These are phyloP conservation scores for Backusella tuberculispora DNA, from an alignment of 192 early-diverging fungal species.

Conservation along the genomic window DNA sequence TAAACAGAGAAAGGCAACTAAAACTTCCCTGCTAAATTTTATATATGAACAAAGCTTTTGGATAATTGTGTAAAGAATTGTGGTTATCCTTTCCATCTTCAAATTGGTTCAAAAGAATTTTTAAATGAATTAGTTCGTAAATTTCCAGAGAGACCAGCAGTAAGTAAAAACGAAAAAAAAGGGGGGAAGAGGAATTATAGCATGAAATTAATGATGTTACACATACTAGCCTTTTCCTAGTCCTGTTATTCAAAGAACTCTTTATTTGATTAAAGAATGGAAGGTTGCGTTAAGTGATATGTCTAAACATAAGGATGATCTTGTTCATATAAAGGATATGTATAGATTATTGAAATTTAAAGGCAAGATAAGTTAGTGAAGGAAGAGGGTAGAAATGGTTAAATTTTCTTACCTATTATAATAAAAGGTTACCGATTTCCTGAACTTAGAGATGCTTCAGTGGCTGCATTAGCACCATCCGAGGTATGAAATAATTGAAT, in stretches of 20 bases:
- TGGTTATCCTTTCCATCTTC: constrained; percentile 96
- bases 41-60: constrained; percentile 62
- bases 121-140: constrained; percentile 92
- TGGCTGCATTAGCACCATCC: constrained; percentile 64
- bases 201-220: not conserved
- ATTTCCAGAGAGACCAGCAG: constrained; percentile 90
- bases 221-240: constrained; percentile 55
- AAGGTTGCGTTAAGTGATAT: constrained; percentile 82
- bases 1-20: not conserved
- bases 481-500: constrained; percentile 36
- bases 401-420: constrained; percentile 6
- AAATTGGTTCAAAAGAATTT: constrained; percentile 96
- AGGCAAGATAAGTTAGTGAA: constrained; percentile 54
- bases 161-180: constrained; percentile 40
- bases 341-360: constrained; percentile 86
- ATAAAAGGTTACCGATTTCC: constrained; percentile 76
- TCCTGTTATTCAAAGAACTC: constrained; percentile 82
- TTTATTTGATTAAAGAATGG: constrained; percentile 96
- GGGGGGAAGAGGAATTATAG: too few relatives aligned
- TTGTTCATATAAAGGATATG: constrained; percentile 96
- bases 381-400: not conserved
- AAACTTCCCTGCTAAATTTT: not conserved
- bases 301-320: constrained; percentile 92
- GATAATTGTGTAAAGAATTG: constrained; percentile 99
- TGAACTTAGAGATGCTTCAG: constrained; percentile 59